Conservation (phyloP, 345 rosid species). For the Eucalyptus cladocalyx region DNA sequence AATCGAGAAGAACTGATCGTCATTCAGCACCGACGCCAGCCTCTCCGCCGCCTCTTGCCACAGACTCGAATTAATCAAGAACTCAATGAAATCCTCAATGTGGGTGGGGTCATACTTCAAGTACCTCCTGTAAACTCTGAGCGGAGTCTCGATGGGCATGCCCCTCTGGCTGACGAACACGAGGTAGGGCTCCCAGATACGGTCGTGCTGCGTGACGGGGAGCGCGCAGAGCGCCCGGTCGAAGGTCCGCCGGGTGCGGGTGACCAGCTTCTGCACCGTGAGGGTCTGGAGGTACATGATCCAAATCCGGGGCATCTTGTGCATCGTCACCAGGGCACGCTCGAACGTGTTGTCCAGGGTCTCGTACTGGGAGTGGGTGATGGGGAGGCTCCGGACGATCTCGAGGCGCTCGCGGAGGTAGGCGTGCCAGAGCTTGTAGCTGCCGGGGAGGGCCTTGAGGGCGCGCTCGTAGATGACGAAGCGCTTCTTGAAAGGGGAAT, state of each 20-base stretch:
- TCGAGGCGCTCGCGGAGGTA: constrained; percentile 75
- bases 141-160: constrained; percentile 83
- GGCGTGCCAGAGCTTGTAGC: constrained; percentile 86
- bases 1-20: constrained; percentile 68
- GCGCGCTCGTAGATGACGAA: constrained; percentile 79
- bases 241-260: constrained; percentile 47
- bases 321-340: constrained; percentile 82
- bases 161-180: constrained; percentile 81
- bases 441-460: constrained; percentile 78
- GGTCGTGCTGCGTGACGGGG: constrained; percentile 86
- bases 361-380: constrained; percentile 56
- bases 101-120: constrained; percentile 90
- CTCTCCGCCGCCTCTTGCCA: constrained; percentile 95
- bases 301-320: constrained; percentile 94
- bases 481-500: constrained; percentile 59
- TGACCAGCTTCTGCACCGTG: constrained; percentile 48
- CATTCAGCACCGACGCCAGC: constrained; percentile 84
- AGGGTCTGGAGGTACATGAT: constrained; percentile 65
- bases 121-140: constrained; percentile 87
- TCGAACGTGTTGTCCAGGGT: constrained; percentile 84
- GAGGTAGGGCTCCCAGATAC: constrained; percentile 90
- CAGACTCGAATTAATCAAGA: constrained; percentile 62
- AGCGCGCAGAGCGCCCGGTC: constrained; percentile 86
- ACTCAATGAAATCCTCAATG: constrained; percentile 87
- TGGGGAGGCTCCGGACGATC: constrained; percentile 56